phyloP scores from a whole-genome alignment of 2,329 filamentous ascomycete species.

The Aspergillus quadricinctus region DNA sequence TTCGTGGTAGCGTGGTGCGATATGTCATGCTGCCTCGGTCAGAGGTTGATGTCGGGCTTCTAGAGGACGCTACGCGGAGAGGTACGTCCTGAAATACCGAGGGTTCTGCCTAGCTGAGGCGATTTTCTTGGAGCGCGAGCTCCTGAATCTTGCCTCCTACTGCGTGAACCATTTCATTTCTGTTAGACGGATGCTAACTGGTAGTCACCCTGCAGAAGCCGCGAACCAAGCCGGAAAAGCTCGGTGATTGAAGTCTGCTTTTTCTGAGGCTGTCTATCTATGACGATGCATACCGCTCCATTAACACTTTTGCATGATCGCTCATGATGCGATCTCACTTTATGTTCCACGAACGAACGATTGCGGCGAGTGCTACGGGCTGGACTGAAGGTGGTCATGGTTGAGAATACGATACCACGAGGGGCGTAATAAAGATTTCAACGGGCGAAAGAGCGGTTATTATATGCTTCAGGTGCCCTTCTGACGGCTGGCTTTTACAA shows the following conservation, averaged over 20 bases:
- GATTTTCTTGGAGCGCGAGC: too few species aligned
- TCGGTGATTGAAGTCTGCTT: constrained; percentile 29
- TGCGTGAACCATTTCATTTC: background rate
- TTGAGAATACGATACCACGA: background rate
- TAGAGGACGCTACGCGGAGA: constrained; percentile 88
- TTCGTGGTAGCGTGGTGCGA: constrained; percentile 84
- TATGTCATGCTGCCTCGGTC: constrained; percentile 83
- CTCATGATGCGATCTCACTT: constrained; percentile 11
- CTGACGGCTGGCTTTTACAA: background rate
- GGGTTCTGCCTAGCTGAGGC: constrained; percentile 1
- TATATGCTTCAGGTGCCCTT: background rate
- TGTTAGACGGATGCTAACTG: constrained; percentile 7
- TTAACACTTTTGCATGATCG: background rate
- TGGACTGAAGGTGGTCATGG: background rate
- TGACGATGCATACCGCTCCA: constrained; percentile 6
- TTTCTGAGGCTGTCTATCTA: constrained; percentile 14
- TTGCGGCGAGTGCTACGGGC: background rate
- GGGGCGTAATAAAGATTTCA: background rate
- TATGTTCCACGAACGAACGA: background rate
- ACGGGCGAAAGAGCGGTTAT: background rate
- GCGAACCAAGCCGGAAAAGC: constrained; percentile 48
- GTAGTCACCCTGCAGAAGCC: constrained; percentile 34
- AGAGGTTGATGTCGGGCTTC: constrained; percentile 76
- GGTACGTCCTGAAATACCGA: constrained; percentile 47
- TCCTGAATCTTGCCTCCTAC: background rate